Evolutionary conservation across 306 rosid genomes (phyloP).

Genomic region (Lupinus albus): DNA sequence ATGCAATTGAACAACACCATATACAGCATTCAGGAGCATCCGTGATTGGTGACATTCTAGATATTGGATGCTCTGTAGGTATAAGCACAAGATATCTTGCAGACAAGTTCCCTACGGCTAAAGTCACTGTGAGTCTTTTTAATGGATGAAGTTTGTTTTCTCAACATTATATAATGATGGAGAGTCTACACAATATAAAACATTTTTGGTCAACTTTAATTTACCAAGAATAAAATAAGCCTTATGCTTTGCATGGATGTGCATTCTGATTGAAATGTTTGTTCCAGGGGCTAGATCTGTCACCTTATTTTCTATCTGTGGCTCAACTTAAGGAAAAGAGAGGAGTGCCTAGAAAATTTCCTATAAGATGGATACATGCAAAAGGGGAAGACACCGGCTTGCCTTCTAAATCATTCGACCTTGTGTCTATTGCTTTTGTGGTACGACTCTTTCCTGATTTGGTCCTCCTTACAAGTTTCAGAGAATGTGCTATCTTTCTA

Average conservation of each 20-base stretch:
- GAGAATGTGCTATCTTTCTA: neutral
- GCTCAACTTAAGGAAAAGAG: constrained; percentile 64
- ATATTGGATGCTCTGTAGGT: constrained; percentile 67
- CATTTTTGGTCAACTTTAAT: constrained; percentile 24
- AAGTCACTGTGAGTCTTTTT: constrained; percentile 56
- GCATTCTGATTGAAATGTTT: constrained; percentile 36
- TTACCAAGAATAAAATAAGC: constrained; percentile 29
- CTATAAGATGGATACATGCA: constrained; percentile 67
- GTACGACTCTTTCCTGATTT: constrained; percentile 42
- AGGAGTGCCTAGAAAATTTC: constrained; percentile 44
- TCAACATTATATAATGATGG: constrained; percentile 10
- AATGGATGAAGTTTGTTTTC: constrained; percentile 25
- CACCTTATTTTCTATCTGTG: constrained; percentile 71
- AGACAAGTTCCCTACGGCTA: constrained; percentile 59
- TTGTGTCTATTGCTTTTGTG: constrained; percentile 59
- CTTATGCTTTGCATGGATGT: constrained; percentile 13
- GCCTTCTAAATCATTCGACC: constrained; percentile 59
- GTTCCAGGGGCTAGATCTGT: constrained; percentile 70
- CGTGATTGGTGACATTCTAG: constrained; percentile 54
- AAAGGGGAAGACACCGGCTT: constrained; percentile 69
- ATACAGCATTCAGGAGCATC: constrained; percentile 49
- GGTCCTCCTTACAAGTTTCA: constrained; percentile 4
- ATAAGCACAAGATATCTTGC: constrained; percentile 62
- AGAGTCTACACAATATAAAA: neutral
- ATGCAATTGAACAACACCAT: constrained; percentile 60